A percentile compares a stretch with the other conserved stretches of the same genome.
These are phyloP conservation scores for Zoysia pacifica DNA, from an alignment of 176 grass and related monocot species.

Conservation along the genomic window DNA sequence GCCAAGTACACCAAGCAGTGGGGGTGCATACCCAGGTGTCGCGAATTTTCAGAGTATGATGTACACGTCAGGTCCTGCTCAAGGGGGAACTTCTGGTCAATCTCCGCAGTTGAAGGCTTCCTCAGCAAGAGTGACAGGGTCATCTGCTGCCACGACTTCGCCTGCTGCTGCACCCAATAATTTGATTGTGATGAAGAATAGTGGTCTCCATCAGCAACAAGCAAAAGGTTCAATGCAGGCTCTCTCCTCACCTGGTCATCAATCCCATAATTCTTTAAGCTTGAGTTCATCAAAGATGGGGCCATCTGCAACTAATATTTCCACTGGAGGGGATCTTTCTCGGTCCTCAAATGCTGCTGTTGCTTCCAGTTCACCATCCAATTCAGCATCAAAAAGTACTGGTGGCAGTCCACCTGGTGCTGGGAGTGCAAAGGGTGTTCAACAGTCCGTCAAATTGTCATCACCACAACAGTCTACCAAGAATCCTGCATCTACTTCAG, in stretches of 20 bases:
- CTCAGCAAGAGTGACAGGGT: slow-evolving; percentile 53
- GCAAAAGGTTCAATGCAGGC: slow-evolving; percentile 55
- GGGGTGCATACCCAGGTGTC: slow-evolving; percentile 44
- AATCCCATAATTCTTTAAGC: slow-evolving; percentile 69
- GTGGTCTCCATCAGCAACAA: slow-evolving; percentile 60
- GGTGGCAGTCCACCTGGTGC: slow-evolving; percentile 66
- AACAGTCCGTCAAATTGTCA: slow-evolving; percentile 34
- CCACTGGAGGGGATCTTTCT: slow-evolving; percentile 60
- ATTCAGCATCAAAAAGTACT: slow-evolving; percentile 78
- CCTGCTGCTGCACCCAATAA: slow-evolving; percentile 36
- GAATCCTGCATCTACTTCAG: slow-evolving; percentile 58
- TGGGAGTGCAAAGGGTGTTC: slow-evolving; percentile 58
- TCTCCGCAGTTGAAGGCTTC: slow-evolving; percentile 75
- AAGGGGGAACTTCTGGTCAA: slow-evolving; percentile 47
- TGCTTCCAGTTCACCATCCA: slow-evolving; percentile 68
- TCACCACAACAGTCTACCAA: slow-evolving; percentile 63
- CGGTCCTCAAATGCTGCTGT: slow-evolving; percentile 67
- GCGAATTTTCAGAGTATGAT: slow-evolving; percentile 49
- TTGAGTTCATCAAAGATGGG: slow-evolving; percentile 65
- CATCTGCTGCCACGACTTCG: slow-evolving; percentile 36
- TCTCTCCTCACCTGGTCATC: slow-evolving; percentile 55
- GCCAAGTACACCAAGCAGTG: slow-evolving; percentile 61
- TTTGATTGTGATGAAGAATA: slow-evolving; percentile 65
- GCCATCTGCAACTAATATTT: slow-evolving; percentile 51
- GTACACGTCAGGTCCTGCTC: slow-evolving; percentile 55